Percentiles rank a stretch among this genome's conserved stretches.
phyloP scores from a whole-genome alignment of 2,329 filamentous ascomycete genomes.

The Sphaerulina vaccinii region DNA sequence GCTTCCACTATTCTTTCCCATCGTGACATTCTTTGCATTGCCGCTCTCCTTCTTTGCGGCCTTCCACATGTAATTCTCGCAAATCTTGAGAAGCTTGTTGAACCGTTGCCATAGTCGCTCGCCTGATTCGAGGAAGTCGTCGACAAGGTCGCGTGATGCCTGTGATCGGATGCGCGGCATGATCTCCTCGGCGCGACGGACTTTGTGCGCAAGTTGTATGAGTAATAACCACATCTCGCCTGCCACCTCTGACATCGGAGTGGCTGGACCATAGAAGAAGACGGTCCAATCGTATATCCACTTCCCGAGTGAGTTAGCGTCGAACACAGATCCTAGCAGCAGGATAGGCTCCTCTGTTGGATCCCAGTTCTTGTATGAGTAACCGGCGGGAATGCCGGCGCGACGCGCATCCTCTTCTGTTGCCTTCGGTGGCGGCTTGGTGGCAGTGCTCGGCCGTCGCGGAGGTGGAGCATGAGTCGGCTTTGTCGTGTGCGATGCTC shows the following conservation, averaged over 20 bases:
- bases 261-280: constrained; percentile 77
- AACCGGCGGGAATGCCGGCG: constrained; percentile 77
- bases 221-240: constrained; percentile 93
- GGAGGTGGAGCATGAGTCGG: constrained; percentile 53
- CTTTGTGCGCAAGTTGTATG: constrained; percentile 89
- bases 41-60: constrained; percentile 70
- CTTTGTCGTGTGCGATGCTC: constrained; percentile 51
- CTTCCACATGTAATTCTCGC: constrained; percentile 93
- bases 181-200: constrained; percentile 83
- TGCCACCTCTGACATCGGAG: constrained; percentile 84
- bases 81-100: constrained; percentile 81
- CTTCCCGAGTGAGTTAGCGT: constrained; percentile 94
- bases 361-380: constrained; percentile 98
- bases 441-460: constrained; percentile 41
- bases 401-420: constrained; percentile 64
- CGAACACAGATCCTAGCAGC: constrained; percentile 91
- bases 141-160: constrained; percentile 76
- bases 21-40: constrained; percentile 63
- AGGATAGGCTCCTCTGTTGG: constrained; percentile 91
- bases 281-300: constrained; percentile 99
- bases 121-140: constrained; percentile 87
- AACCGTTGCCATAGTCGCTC: constrained; percentile 84
- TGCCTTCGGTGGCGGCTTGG: constrained; percentile 48
- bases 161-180: constrained; percentile 68
- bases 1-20: constrained; percentile 87